Base-by-base conservation (phyloP, 2,329 filamentous ascomycete genomes). In the Colletotrichum abscissum region DNA sequence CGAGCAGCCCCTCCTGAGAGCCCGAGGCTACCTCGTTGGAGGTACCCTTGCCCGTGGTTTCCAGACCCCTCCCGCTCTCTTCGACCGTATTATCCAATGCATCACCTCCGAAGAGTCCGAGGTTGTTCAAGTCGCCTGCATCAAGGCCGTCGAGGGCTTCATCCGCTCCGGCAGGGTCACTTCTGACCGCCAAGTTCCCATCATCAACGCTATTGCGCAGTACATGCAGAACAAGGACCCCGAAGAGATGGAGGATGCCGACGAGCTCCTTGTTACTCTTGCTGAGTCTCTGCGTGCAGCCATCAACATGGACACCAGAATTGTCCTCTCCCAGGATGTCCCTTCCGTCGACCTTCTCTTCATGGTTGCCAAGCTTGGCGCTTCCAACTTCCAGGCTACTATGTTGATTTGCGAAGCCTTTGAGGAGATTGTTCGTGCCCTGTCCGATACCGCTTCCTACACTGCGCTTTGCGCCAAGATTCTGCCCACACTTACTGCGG, bases 391-490 rank as follows among this genome's bases (percentile, higher is more conserved):
- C 85, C 95, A 98, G 81, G 90, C 98, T 59, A 95, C 93, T 0
- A 92, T 95, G 85, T 87, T 98, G 64, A 93, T 98, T 28, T 93
- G 91, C 46, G 97, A 99, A 82, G 92, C 94, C 0, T 97, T 99
- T 79, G 96, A 98, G 81, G 94, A 97, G 56, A 92, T 98, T 69
- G 93, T 95, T 6, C 86, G 89, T 63, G 88, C 87, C 1, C 89
- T 97, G 72, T 86, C 93, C 2, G 90, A 92, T 26, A 84, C 88
- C 7, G 90, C 93, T 9, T 89, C 91, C 1, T 99, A 96, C 81
- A 88, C 92, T 62, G 90, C 90, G 12, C 88, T 99, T 7, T 98
- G 96, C 80, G 87, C 91, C 77, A 97, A 96, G 82, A 94, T 97
- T 5, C 84, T 98, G 9, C 97, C 97, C 14, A 95, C 94, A 0